Evolutionary conservation across 2,329 filamentous ascomycete species (phyloP).

Genomic region (Fusarium paranaense): DNA sequence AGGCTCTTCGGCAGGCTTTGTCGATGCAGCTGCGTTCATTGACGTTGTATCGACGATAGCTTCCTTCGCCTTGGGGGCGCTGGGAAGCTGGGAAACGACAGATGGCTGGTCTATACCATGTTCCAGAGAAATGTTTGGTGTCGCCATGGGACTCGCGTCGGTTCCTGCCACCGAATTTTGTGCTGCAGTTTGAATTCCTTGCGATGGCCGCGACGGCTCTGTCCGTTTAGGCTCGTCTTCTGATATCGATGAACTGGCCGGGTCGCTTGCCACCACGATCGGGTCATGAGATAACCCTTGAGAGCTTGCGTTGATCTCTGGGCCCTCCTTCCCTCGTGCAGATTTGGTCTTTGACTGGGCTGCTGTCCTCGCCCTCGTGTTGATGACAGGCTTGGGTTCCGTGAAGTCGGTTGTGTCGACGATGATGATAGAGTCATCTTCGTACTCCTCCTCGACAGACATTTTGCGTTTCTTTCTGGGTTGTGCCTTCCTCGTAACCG

Average conservation of each 20-base stretch:
- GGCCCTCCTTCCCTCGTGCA: neutral
- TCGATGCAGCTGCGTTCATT: neutral
- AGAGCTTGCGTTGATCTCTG: neutral
- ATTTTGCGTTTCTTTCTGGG: conserved; percentile 5
- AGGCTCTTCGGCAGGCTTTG: neutral
- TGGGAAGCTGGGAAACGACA: neutral
- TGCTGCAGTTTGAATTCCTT: neutral
- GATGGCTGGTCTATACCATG: neutral
- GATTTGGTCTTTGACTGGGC: neutral
- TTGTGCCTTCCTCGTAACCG: neutral
- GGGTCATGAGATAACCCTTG: conserved; percentile 1
- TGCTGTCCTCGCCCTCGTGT: neutral
- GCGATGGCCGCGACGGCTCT: neutral
- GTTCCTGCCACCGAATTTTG: neutral
- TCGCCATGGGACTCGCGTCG: neutral
- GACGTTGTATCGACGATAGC: neutral
- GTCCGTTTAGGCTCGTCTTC: conserved; percentile 1
- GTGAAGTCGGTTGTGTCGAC: neutral
- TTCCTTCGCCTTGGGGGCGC: neutral
- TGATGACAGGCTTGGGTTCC: neutral
- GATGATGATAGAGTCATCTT: neutral
- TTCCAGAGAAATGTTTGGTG: neutral
- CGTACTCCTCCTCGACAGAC: neutral
- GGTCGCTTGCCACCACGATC: conserved; percentile 36
- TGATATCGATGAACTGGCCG: conserved; percentile 7